Conservation (phyloP, 176 grass and related monocot species). For the Pontederia crassipes region DNA sequence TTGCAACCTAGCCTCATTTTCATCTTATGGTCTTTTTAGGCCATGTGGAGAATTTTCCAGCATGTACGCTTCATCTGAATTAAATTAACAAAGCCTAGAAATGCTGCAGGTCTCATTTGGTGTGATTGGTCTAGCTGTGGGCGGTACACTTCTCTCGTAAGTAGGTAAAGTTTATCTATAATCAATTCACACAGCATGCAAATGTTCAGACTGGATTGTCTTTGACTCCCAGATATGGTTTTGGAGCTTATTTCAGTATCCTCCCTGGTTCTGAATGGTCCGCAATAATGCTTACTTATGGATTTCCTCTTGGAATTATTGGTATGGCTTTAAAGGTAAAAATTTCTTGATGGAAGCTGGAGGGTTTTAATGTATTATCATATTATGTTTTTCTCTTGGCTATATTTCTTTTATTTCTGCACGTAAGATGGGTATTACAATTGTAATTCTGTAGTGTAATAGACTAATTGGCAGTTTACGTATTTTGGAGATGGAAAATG, state of each 20-base stretch:
- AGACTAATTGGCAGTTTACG: too few relatives aligned
- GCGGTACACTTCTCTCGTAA: conserved; percentile 75
- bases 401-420: background rate
- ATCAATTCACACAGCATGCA: background rate
- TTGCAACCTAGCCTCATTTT: too few relatives aligned
- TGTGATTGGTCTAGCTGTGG: conserved; percentile 63
- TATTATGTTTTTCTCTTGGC: background rate
- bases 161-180: conserved; percentile 9
- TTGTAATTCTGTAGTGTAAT: too few relatives aligned
- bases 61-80: background rate
- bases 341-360: background rate
- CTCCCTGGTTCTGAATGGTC: conserved; percentile 95
- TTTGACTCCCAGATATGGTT: conserved; percentile 58
- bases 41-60: background rate
- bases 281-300: conserved; percentile 85
- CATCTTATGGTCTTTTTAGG: too few relatives aligned
- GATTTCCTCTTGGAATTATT: conserved; percentile 90
- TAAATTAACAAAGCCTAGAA: too few relatives aligned
- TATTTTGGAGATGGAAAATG: too few relatives aligned
- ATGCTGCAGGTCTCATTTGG: conserved; percentile 69
- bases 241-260: conserved; percentile 90
- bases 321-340: conserved; percentile 93
- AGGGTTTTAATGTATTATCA: conserved; percentile 1
- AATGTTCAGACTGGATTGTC: background rate
- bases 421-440: background rate